A percentile compares a stretch with the other conserved stretches of the same genome.
Evolutionary conservation across 73 alveolate species (phyloP).

Genomic region (Durusdinium trenchii): DNA sequence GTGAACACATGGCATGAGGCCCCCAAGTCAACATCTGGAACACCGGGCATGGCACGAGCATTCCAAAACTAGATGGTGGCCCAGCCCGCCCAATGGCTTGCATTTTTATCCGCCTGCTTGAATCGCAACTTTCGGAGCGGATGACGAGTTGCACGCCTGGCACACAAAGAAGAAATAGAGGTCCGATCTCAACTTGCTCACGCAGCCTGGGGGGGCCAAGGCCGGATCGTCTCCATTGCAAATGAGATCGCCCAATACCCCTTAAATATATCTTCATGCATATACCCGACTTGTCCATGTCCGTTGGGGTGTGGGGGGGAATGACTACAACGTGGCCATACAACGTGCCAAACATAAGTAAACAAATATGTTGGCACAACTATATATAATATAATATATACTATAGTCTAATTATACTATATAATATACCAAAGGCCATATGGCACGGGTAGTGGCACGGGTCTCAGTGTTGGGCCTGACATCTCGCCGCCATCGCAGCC

Average conservation of each 20-base stretch:
- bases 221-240: too few relatives aligned
- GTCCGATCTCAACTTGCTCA: slow-evolving; percentile 55
- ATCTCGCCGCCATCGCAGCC: slow-evolving; percentile 49
- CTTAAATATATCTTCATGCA: too few relatives aligned
- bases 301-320: too few relatives aligned
- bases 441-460: neutral
- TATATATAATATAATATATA: neutral
- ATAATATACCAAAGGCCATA: neutral
- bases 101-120: neutral
- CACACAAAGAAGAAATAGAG: slow-evolving; percentile 41
- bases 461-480: slow-evolving; percentile 6
- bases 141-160: slow-evolving; percentile 7
- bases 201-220: slow-evolving; percentile 87
- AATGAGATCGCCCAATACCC: too few relatives aligned
- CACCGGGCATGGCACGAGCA: neutral
- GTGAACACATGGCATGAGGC: neutral
- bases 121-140: neutral
- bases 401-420: neutral
- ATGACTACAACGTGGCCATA: too few relatives aligned
- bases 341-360: too few relatives aligned
- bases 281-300: too few relatives aligned
- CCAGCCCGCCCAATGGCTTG: neutral
- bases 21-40: neutral
- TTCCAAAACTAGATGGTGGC: neutral
- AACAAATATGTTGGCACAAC: too few relatives aligned